These are phyloP conservation scores for Neoarthrinium moseri DNA, from an alignment of 2,329 filamentous ascomycete genomes.

Conservation along the genomic window DNA sequence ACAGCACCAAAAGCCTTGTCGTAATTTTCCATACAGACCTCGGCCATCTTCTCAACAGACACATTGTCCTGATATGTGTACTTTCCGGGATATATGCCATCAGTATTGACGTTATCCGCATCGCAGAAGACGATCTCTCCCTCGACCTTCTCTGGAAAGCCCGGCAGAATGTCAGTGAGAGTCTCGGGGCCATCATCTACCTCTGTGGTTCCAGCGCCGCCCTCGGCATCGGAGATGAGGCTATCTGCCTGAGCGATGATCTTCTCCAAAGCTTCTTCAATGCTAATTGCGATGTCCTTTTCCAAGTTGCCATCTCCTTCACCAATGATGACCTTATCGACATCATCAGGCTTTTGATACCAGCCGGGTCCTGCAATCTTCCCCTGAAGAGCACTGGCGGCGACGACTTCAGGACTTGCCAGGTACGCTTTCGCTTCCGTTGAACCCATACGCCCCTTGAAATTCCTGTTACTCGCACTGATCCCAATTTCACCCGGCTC, in stretches of 20 bases:
- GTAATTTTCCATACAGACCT: slow-evolving; percentile 94
- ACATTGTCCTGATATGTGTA: slow-evolving; percentile 92
- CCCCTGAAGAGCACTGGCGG: slow-evolving; percentile 77
- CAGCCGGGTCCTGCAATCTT: slow-evolving; percentile 73
- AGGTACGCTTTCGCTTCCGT: slow-evolving; percentile 81
- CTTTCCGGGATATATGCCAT: slow-evolving; percentile 88
- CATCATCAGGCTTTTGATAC: slow-evolving; percentile 71
- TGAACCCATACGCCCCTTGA: slow-evolving; percentile 86
- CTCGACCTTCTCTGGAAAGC: slow-evolving; percentile 78
- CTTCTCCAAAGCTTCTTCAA: slow-evolving; percentile 70
- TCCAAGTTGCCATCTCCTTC: slow-evolving; percentile 63
- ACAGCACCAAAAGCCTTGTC: slow-evolving; percentile 67
- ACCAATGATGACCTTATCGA: slow-evolving; percentile 66
- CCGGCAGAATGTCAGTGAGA: slow-evolving; percentile 72
- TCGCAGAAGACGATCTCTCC: slow-evolving; percentile 91
- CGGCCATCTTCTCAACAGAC: slow-evolving; percentile 74
- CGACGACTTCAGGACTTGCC: slow-evolving; percentile 86
- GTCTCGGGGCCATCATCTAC: slow-evolving; percentile 31
- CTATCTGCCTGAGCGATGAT: slow-evolving; percentile 67
- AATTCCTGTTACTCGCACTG: slow-evolving; percentile 81
- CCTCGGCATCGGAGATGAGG: slow-evolving; percentile 55
- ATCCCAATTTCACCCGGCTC: slow-evolving; percentile 87
- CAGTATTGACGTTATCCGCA: slow-evolving; percentile 76
- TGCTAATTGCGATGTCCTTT: slow-evolving; percentile 50
- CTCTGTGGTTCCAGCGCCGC: slow-evolving; percentile 30